Base-by-base conservation (phyloP, 306 rosid genomes). In the Citrullus mucosospermus region DNA sequence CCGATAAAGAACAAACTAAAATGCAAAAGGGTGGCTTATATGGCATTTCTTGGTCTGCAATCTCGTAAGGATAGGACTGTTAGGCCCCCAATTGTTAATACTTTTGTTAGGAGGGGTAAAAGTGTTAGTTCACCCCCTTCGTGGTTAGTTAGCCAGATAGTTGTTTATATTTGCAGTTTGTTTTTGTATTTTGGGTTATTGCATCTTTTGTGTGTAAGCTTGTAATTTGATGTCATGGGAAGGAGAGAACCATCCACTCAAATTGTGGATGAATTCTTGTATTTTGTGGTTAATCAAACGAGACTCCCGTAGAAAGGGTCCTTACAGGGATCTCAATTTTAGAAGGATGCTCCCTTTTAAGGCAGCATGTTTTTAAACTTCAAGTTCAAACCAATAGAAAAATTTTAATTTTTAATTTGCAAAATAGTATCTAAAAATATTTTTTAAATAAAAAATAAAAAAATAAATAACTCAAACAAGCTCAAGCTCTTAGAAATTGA, bases 401-500 rank as follows among this genome's bases (percentile, higher is more conserved):
- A 44, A 0, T 44, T 41, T 70, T 70, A 44, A 70, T 12, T 14
- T 22, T 44, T 17, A 44, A 44, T 44, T 70, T 22, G 38, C 57
- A 43, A 44, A 44, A 2, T 12, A 13, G 39, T 6, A 20, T 12
- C n/a, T 5, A 34, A 41, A 68, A 68, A n/a, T 1, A 18, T 8
- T 32, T 63, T 6, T 8, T 1, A 20, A 12, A n/a, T 69, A 25
- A 25, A 25, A 25, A 25, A 25, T 25, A 25, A 25, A 25, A 25
- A 25, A 25, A 25, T 25, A 25, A 25, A 25, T 0, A 25, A 25
- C 10, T 13, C 60, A 30, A 65, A 67, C 48, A 82, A 65, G 50
- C 48, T 43, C 53, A 82, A 63, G 48, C 48, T 39, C 62, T 69
- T 70, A 73, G 38, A 79, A 77, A 84, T 17, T 36, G 75, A 69